Conservation (phyloP, 2,329 filamentous ascomycete species). For the Paracorniculantispora psalliotae region DNA sequence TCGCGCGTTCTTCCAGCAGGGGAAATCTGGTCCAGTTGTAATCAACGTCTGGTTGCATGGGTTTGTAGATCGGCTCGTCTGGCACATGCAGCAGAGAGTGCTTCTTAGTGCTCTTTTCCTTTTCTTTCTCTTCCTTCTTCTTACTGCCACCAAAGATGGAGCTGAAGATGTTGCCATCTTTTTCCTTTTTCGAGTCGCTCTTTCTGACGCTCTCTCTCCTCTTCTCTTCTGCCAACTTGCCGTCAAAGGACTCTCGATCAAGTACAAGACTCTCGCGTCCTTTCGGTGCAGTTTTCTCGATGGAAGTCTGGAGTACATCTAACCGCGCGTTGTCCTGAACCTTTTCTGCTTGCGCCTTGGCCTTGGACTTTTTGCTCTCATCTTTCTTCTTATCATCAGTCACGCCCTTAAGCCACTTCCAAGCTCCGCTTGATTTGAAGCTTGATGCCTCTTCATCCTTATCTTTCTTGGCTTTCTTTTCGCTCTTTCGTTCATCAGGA, state of each 20-base stretch:
- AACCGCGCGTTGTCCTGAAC: slow-evolving; percentile 74
- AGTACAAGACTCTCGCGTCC: slow-evolving; percentile 80
- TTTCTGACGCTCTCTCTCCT: slow-evolving; percentile 77
- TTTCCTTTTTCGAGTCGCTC: slow-evolving; percentile 79
- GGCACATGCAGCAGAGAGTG: slow-evolving; percentile 69
- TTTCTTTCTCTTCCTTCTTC: slow-evolving; percentile 78
- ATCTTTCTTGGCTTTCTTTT: slow-evolving; percentile 74
- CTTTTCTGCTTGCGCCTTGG: slow-evolving; percentile 51
- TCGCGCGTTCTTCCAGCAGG: slow-evolving; percentile 90
- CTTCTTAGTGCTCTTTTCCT: slow-evolving; percentile 70
- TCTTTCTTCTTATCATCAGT: slow-evolving; percentile 61
- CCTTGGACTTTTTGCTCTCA: slow-evolving; percentile 63
- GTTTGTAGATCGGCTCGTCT: slow-evolving; percentile 68
- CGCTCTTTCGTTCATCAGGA: slow-evolving; percentile 65
- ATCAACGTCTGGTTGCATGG: slow-evolving; percentile 80
- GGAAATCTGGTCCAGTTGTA: slow-evolving; percentile 96
- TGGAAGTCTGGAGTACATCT: slow-evolving; percentile 82
- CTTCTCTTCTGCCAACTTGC: slow-evolving; percentile 71
- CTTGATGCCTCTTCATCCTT: slow-evolving; percentile 58
- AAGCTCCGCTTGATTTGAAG: slow-evolving; percentile 62
- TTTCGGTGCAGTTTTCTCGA: slow-evolving; percentile 61
- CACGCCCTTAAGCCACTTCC: slow-evolving; percentile 76
- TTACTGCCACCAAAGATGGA: slow-evolving; percentile 88
- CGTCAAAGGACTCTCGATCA: slow-evolving; percentile 69
- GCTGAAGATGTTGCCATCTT: slow-evolving; percentile 88